Conservation (phyloP, 23 red algal species). For the Agarophyton chilense region DNA sequence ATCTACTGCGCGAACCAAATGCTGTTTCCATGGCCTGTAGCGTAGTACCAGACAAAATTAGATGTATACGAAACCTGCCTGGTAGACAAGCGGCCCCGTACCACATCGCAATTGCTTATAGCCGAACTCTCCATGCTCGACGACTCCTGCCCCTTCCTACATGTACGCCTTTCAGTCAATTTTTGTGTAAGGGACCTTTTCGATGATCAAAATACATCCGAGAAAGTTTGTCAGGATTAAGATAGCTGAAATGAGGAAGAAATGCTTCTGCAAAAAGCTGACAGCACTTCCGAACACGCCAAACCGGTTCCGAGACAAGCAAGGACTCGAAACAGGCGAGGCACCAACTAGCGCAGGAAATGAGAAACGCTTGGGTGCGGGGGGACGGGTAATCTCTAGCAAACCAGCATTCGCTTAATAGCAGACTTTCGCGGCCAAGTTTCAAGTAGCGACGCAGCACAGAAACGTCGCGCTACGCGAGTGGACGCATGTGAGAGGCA, state of each 20-base stretch:
- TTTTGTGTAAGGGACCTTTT: conserved; percentile 63
- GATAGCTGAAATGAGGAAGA: conserved; percentile 7
- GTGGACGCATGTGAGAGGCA: too few relatives aligned
- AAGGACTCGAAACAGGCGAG: too few relatives aligned
- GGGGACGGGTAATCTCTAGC: too few relatives aligned
- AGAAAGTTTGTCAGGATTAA: too few relatives aligned
- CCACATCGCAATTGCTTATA: conserved; percentile 43
- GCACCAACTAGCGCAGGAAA: too few relatives aligned
- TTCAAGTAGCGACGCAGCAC: background rate
- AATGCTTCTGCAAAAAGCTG: background rate
- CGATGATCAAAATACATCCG: conserved; percentile 12
- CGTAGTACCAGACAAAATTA: conserved; percentile 49
- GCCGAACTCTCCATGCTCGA: too few relatives aligned
- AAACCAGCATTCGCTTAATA: background rate
- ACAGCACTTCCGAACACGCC: too few relatives aligned
- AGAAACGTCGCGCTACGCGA: too few relatives aligned
- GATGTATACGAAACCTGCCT: conserved; percentile 77
- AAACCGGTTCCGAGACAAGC: too few relatives aligned
- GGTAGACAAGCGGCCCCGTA: conserved; percentile 94
- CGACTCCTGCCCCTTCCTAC: conserved; percentile 61
- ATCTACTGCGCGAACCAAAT: conserved; percentile 14
- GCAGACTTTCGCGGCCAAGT: background rate
- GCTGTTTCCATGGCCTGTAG: too few relatives aligned
- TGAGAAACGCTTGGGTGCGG: too few relatives aligned
- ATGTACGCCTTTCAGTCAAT: conserved; percentile 73